These are phyloP conservation scores for Anethum foeniculum DNA, from an alignment of 140 eudicot species.

Conservation along the genomic window DNA sequence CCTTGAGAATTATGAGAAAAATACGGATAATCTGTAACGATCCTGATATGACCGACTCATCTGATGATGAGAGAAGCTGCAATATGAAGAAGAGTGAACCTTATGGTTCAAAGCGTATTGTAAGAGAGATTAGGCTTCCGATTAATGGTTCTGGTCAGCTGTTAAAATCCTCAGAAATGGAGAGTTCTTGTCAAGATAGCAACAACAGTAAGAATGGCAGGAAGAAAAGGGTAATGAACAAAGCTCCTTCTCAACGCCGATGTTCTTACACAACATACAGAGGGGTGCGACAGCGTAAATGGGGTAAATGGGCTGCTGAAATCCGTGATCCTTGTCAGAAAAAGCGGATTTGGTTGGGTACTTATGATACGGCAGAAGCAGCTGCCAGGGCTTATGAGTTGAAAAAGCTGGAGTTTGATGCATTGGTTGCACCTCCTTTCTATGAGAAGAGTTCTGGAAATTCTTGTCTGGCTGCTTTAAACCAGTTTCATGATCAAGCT, in stretches of 20 bases:
- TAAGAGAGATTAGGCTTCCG: constrained; percentile 59
- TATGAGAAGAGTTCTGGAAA: constrained; percentile 21
- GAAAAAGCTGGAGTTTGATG: constrained; percentile 52
- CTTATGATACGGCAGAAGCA: constrained; percentile 69
- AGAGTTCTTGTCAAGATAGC: constrained; percentile 53
- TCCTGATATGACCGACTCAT: constrained; percentile 78
- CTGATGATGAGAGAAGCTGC: constrained; percentile 47
- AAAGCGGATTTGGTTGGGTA: constrained; percentile 80
- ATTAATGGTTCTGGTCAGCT: neutral
- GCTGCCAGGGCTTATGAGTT: constrained; percentile 65
- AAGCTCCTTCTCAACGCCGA: constrained; percentile 20
- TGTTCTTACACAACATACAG: constrained; percentile 34
- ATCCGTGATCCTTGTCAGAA: constrained; percentile 65
- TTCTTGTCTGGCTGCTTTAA: neutral
- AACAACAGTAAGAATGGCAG: constrained; percentile 24
- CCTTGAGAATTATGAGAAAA: constrained; percentile 27
- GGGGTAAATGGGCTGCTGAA: constrained; percentile 99
- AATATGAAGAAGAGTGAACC: constrained; percentile 10
- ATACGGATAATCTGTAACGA: constrained; percentile 60
- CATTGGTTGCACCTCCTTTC: constrained; percentile 19
- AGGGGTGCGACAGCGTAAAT: constrained; percentile 88
- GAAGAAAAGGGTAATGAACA: constrained; percentile 23
- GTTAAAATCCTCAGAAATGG: constrained; percentile 14
- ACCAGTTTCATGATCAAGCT: constrained; percentile 13
- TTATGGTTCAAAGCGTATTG: constrained; percentile 32